Evolutionary conservation across 2,329 filamentous ascomycete species (phyloP).

Genomic region (Aureobasidium sp.): DNA sequence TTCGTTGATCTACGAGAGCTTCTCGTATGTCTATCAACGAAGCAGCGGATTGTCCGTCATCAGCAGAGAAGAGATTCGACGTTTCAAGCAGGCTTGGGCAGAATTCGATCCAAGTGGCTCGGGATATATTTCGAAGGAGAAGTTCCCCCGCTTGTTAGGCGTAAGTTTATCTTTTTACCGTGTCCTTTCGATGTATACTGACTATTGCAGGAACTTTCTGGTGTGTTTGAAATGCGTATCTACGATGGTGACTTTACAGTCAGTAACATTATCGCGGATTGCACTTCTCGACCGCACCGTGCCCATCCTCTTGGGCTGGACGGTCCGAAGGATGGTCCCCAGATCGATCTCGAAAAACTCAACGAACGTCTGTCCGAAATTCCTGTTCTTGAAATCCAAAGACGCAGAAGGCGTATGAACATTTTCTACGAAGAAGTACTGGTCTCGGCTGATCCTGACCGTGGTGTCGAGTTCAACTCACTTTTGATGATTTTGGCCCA

Average conservation of each 20-base stretch:
- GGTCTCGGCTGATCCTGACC: slow-evolving; percentile 81
- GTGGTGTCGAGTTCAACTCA: slow-evolving; percentile 83
- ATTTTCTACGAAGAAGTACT: slow-evolving; percentile 96
- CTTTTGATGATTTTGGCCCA: slow-evolving; percentile 94
- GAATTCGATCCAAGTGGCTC: slow-evolving; percentile 87
- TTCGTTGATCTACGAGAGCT: slow-evolving; percentile 97
- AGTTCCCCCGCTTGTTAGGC: slow-evolving; percentile 78
- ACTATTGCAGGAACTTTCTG: slow-evolving; percentile 62
- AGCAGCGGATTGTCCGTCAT: slow-evolving; percentile 88
- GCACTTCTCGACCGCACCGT: slow-evolving; percentile 48
- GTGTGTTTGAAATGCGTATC: slow-evolving; percentile 94
- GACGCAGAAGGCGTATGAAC: slow-evolving; percentile 72
- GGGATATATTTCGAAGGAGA: slow-evolving; percentile 83
- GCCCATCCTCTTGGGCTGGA: slow-evolving; percentile 42
- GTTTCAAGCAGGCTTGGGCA: slow-evolving; percentile 98
- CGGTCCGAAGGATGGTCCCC: slow-evolving; percentile 23
- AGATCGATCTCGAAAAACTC: slow-evolving; percentile 65
- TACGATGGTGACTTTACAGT: slow-evolving; percentile 89
- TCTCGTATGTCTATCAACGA: slow-evolving; percentile 97
- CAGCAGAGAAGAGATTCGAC: slow-evolving; percentile 84
- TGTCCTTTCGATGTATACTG: neutral
- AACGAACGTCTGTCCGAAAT: slow-evolving; percentile 65
- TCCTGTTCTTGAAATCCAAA: slow-evolving; percentile 65
- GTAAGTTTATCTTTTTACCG: slow-evolving; percentile 37
- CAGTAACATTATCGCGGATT: slow-evolving; percentile 75